A percentile compares a stretch with the other conserved stretches of the same genome.
Conservation (phyloP, 2,329 filamentous ascomycete species). For the Claviceps sp. region DNA sequence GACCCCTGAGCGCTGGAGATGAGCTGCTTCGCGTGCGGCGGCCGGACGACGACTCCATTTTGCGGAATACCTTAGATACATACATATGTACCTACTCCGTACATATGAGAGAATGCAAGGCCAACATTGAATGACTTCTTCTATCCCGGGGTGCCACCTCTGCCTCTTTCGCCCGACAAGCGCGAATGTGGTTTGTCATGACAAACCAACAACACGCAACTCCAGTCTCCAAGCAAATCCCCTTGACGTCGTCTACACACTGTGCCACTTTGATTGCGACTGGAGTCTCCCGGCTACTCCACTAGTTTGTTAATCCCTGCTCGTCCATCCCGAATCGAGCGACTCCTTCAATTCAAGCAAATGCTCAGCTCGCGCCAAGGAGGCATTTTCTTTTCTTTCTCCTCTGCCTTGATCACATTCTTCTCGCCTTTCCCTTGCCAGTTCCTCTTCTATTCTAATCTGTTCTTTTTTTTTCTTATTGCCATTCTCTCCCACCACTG, state of each 20-base stretch:
- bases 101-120: too few relatives aligned
- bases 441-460: not conserved
- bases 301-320: not conserved
- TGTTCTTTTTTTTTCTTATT: not conserved
- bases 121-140: too few relatives aligned
- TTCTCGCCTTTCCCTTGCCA: not conserved
- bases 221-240: too few relatives aligned
- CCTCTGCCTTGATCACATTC: not conserved
- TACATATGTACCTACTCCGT: too few relatives aligned
- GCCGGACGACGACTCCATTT: not conserved
- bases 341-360: not conserved
- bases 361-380: not conserved
- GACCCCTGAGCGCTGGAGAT: not conserved
- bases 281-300: not conserved
- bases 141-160: too few relatives aligned
- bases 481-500: not conserved
- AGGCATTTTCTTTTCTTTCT: not conserved
- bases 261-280: not conserved
- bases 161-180: too few relatives aligned
- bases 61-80: not conserved
- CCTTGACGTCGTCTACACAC: not conserved
- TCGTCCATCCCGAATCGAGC: not conserved
- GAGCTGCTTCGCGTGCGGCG: not conserved
- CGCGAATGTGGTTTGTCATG: too few relatives aligned
- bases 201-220: too few relatives aligned